A percentile compares a stretch with the other conserved stretches of the same genome.
phyloP scores from a whole-genome alignment of 2,329 filamentous ascomycete species.

The Fusarium scirpi region DNA sequence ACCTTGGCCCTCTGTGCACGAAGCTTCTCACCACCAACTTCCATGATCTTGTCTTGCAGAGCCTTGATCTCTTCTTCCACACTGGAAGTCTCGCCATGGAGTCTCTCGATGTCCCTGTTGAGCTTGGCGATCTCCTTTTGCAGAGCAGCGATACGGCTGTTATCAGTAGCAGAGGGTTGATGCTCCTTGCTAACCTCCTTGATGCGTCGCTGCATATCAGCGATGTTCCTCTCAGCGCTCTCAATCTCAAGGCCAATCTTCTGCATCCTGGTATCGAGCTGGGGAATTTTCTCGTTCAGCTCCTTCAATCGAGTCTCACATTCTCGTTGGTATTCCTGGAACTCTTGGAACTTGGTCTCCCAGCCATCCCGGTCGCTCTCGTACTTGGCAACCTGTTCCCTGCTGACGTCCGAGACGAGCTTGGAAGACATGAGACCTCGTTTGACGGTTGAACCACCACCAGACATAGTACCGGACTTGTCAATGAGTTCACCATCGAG shows the following conservation, averaged over 20 bases:
- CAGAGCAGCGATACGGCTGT: conserved; percentile 76
- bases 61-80: conserved; percentile 93
- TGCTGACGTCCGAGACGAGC: conserved; percentile 85
- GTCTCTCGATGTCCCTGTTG: conserved; percentile 80
- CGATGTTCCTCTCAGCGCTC: conserved; percentile 84
- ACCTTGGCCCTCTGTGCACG: conserved; percentile 91
- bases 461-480: conserved; percentile 98
- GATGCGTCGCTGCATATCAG: conserved; percentile 85
- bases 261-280: conserved; percentile 89
- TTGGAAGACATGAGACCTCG: conserved; percentile 98
- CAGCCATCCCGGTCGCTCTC: conserved; percentile 87
- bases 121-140: conserved; percentile 82
- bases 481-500: conserved; percentile 96
- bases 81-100: conserved; percentile 86
- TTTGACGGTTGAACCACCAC: conserved; percentile 90
- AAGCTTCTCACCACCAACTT: conserved; percentile 93
- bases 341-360: conserved; percentile 84
- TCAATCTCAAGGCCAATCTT: conserved; percentile 91
- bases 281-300: conserved; percentile 82
- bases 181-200: conserved; percentile 86
- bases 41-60: conserved; percentile 97
- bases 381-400: conserved; percentile 88
- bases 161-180: conserved; percentile 83
- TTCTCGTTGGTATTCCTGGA: conserved; percentile 86
- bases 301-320: conserved; percentile 79